Evolutionary conservation across 2,329 filamentous ascomycete genomes (phyloP), one percentile per base, ranked within the genome.

Genomic region (Penicillium concentricum): DNA sequence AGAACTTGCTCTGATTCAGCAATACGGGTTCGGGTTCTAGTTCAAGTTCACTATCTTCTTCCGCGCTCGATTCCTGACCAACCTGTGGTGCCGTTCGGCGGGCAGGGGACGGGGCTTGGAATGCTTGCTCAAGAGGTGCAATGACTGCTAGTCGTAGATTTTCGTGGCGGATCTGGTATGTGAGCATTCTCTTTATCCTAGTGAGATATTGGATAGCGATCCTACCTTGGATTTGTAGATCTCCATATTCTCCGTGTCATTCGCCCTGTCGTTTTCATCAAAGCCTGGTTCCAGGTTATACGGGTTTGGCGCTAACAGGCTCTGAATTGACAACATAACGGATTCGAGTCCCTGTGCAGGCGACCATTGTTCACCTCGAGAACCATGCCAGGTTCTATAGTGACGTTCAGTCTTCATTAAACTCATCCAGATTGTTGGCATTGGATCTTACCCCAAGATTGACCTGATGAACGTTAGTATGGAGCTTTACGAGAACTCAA

Each of bases 241-340:
- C 59, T 84, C 82, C 73, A 92, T 90, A 57, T 87, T 82, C 73
- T 87, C 85, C 74, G 90, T 88, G 72, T 96, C 91, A 81, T 76
- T 9, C 84, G 24, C 16, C 24, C 42, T 81, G 44, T 87, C 88
- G 13, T 87, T 84, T 58, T 89, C 83, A 72, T 97, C 93, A 66
- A 91, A 97, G 6, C 94, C 94, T 1, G 94, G 94, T 72, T 99
- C 94, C 67, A 97, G 97, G 71, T 94, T 91, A 74, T 96, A 97
- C 0, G 93, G 94, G 66, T 97, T 96, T 28, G 85, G 78, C 1
- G 92, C 96, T 88, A 99, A 92, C 43, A 99, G 80, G 72, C 92
- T 97, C 75, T 99, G 94, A 56, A 99, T 97, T 5, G 93, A 97
- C 51, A 97, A 85, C 46, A 99, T 76, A 47, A 97, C 91, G 0